Base-by-base conservation (phyloP, 2,329 filamentous ascomycete genomes). In the Aspergillus sp. region DNA sequence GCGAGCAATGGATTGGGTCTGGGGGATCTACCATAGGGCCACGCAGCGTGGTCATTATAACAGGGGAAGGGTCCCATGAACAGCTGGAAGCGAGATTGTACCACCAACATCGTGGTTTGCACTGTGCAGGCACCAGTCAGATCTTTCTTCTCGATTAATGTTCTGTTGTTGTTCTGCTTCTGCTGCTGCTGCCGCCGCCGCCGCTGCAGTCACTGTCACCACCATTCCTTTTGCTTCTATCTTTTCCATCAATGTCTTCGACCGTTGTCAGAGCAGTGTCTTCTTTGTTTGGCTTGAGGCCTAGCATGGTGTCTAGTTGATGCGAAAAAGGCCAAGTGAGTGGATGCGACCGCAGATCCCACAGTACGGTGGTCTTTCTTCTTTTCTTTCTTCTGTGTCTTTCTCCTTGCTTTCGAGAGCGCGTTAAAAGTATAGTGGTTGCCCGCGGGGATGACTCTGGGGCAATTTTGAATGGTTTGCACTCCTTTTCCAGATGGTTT, bases 401-500 rank as follows among this genome's bases (percentile, higher is more conserved):
- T 11, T 36, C 1, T 36, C 5, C 16, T 16, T 16, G 36, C 14
- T 7, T 42, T 42, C 14, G 36, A 42, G 39, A 22, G 42, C 47
- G 50, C 47, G 32, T 39, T 31, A 45, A 32, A 16, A 29, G 7
- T 29, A 29, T 7, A 36, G 32, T 54, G 46, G 46, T 26, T 49
- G 45, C 26, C n/a, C 22, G 52, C 57, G 39, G 29, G 24, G 53
- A 36, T 20, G 45, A 47, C 45, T 22, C 10, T 47, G 45, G 18
- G 22, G 45, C 18, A 47, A 24, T 47, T 47, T 47, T 24, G 45
- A 47, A 24, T 47, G 45, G 45, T 47, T 11, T 24, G 45, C 20
- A 24, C 50, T 45, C 22, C 54, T 46, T 53, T 20, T 42, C 32
- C 39, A 51, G 54, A 24, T 57, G 24, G 20, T 42, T 51, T 59